Base-by-base conservation (phyloP, 2,329 filamentous ascomycete genomes). In the Aspergillus novoparasiticus region DNA sequence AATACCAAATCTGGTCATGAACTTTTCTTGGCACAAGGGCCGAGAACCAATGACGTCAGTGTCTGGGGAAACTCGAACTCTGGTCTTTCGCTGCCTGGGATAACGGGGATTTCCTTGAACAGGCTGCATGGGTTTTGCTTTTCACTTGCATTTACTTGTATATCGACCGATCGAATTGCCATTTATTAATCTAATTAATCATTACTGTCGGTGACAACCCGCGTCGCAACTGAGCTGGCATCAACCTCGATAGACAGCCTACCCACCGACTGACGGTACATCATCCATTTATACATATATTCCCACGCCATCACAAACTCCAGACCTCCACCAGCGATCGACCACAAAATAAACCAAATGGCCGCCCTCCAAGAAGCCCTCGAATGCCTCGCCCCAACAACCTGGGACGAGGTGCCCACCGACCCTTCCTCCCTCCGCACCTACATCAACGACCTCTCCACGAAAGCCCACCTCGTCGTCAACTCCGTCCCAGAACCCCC, bases 401-500 rank as follows among this genome's bases (percentile, higher is more conserved):
- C 85, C 51, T 89, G 86, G 83, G 75, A 81, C 39, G 77, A 77
- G 28, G 72, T 84, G 36, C 82, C 82, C 21, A 81, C 58, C 70
- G 59, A 67, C 36, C 79, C 66, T 28, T 79, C 86, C 54, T 79
- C 83, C 62, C 82, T 89, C 46, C 78, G 82, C 23, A 70, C 79
- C 9, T 89, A 88, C 72, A 76, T 90, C 48, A 72, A 79, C 61
- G 79, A 83, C 48, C 86, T 90, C 63, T 91, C 94, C 74, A 80
- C 79, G 32, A 84, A 90, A 64, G 87, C 88, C 23, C 89, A 93
- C 71, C 81, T 89, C 21, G 85, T 96, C 61, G 82, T 91, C 70
- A 91, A 94, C 72, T 94, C 92, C 6, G 86, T 96, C 1, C 93
- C 93, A 4, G 83, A 82, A 30, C 75, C 83, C 12, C 78, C 84